Conservation (phyloP, 163 green algal genomes). For the Scenedesmus sp. region DNA sequence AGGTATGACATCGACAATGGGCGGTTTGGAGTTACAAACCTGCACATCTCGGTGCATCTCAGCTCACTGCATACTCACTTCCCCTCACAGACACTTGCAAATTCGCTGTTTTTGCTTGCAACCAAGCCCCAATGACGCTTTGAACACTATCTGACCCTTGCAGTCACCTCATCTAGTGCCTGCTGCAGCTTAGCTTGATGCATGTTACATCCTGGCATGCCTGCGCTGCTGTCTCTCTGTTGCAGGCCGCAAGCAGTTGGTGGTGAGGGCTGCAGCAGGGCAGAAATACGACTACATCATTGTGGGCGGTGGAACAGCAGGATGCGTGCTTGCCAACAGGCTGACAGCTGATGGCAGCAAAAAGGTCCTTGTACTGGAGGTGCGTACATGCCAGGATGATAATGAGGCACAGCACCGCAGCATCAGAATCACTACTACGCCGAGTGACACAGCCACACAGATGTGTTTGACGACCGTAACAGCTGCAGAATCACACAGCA, state of each 20-base stretch:
- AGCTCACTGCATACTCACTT: neutral
- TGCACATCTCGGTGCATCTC: neutral
- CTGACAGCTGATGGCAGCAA: conserved; percentile 84
- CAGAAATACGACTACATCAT: conserved; percentile 92
- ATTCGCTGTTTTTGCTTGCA: neutral
- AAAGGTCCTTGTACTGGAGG: conserved; percentile 90
- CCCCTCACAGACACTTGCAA: neutral
- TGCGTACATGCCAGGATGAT: neutral
- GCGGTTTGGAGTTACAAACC: neutral
- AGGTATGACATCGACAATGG: neutral
- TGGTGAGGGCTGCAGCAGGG: conserved; percentile 5
- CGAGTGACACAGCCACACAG: neutral
- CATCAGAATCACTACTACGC: neutral
- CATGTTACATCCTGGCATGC: no score
- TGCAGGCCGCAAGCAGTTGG: neutral
- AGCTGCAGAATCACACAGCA: no score
- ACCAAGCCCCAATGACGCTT: neutral
- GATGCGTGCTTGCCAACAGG: conserved; percentile 90
- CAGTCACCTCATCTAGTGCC: neutral
- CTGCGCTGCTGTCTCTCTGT: neutral
- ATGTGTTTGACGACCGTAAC: neutral
- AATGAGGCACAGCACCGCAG: neutral
- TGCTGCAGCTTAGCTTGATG: neutral
- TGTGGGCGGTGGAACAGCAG: conserved; percentile 88
- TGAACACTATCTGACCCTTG: neutral